Evolutionary conservation across 2,329 filamentous ascomycete species (phyloP).

Genomic region (Pestalotiopsis sp.): DNA sequence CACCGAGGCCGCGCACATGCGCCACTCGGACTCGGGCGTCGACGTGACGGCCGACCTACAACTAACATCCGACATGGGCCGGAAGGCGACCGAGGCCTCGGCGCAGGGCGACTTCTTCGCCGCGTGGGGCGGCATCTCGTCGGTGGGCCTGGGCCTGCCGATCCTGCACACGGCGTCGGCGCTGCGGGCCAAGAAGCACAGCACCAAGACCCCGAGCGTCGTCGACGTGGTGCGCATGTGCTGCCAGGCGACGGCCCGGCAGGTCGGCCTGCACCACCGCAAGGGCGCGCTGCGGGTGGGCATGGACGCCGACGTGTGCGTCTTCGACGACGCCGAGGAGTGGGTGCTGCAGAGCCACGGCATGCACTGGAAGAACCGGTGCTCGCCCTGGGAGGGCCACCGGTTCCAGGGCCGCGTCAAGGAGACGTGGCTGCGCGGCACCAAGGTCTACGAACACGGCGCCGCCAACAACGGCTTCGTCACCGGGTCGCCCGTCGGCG

Average conservation of each 20-base stretch:
- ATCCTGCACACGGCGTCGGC: slow-evolving; percentile 83
- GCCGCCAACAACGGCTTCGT: slow-evolving; percentile 55
- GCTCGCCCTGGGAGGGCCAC: slow-evolving; percentile 86
- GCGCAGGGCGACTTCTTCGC: slow-evolving; percentile 84
- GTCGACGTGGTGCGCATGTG: slow-evolving; percentile 86
- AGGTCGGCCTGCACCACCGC: slow-evolving; percentile 79
- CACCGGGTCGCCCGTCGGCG: slow-evolving; percentile 48
- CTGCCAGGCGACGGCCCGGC: slow-evolving; percentile 81
- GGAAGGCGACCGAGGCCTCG: slow-evolving; percentile 39
- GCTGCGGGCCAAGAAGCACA: slow-evolving; percentile 56
- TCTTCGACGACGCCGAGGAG: slow-evolving; percentile 83
- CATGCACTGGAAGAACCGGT: slow-evolving; percentile 95
- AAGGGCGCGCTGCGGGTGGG: slow-evolving; percentile 84
- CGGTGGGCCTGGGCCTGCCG: slow-evolving; percentile 87
- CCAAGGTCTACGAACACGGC: slow-evolving; percentile 73
- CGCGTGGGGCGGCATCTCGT: slow-evolving; percentile 95
- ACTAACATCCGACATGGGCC: slow-evolving; percentile 35
- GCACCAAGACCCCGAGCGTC: slow-evolving; percentile 49
- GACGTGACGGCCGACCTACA: slow-evolving; percentile 45
- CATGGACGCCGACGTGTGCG: slow-evolving; percentile 87
- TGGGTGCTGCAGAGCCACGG: slow-evolving; percentile 76
- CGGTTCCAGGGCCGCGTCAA: slow-evolving; percentile 75
- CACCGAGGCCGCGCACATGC: slow-evolving; percentile 38
- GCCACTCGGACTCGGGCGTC: slow-evolving; percentile 56
- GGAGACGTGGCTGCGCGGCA: slow-evolving; percentile 85